These are phyloP conservation scores for Fusarium begoniae DNA, from an alignment of 2,329 filamentous ascomycete species.

Conservation along the genomic window DNA sequence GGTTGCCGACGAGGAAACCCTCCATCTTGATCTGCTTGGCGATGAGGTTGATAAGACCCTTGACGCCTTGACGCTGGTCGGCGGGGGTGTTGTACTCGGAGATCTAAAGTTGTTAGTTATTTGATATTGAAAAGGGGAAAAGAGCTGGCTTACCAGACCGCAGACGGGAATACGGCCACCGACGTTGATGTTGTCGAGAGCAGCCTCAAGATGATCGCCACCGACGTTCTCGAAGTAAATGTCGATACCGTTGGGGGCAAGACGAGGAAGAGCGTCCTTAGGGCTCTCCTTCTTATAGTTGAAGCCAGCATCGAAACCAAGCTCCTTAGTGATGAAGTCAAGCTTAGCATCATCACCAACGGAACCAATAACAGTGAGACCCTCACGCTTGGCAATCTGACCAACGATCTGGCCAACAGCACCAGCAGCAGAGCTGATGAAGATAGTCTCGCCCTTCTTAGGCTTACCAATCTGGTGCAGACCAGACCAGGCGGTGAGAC, in stretches of 20 bases:
- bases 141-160: conserved; percentile 61
- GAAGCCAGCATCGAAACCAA: conserved; percentile 71
- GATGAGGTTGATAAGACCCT: conserved; percentile 72
- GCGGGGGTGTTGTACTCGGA: conserved; percentile 73
- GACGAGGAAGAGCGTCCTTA: conserved; percentile 70
- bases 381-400: conserved; percentile 84
- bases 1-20: conserved; percentile 78
- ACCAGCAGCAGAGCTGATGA: conserved; percentile 81
- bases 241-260: conserved; percentile 81
- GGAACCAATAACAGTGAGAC: conserved; percentile 80
- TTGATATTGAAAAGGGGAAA: accelerated
- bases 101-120: neutral
- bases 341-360: conserved; percentile 84
- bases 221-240: conserved; percentile 68
- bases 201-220: conserved; percentile 61
- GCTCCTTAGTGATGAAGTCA: conserved; percentile 65
- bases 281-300: conserved; percentile 89
- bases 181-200: conserved; percentile 59
- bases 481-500: conserved; percentile 76
- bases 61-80: conserved; percentile 70
- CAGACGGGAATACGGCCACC: conserved; percentile 73
- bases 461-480: conserved; percentile 71
- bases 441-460: conserved; percentile 77
- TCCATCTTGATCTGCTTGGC: conserved; percentile 74
- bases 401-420: conserved; percentile 86